Evolutionary conservation across 352 stramenopile genomes (phyloP).

Genomic region (Phytophthora tubulina): DNA sequence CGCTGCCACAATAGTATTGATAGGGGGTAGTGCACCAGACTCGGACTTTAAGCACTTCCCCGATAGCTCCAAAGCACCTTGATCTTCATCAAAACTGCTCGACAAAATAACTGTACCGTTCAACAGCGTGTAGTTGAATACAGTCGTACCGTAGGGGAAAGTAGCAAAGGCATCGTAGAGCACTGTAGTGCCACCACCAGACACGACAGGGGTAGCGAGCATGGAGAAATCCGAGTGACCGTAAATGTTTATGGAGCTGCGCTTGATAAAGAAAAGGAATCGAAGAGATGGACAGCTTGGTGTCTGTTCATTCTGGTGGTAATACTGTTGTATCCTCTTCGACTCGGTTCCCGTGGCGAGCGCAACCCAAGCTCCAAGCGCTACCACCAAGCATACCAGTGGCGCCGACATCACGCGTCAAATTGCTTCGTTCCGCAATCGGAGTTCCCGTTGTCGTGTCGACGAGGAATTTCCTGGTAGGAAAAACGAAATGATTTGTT

Average conservation of each 20-base stretch:
- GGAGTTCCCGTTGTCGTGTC: no score
- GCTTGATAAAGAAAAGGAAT: constrained; percentile 40
- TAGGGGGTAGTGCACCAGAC: background rate
- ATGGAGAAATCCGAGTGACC: constrained; percentile 35
- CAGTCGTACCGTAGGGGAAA: constrained; percentile 7
- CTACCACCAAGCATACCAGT: background rate
- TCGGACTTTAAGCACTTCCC: constrained; percentile 20
- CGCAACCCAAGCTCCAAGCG: background rate
- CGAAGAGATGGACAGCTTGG: constrained; percentile 18
- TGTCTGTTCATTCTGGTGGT: no score
- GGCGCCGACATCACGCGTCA: background rate
- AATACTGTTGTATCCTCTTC: background rate
- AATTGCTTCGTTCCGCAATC: background rate
- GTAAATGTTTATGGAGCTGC: constrained; percentile 36
- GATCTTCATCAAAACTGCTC: background rate
- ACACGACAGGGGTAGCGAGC: constrained; percentile 29
- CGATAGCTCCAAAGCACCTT: background rate
- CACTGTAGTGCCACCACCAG: constrained; percentile 2
- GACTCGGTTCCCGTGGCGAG: background rate
- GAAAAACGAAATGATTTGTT: background rate
- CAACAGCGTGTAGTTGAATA: constrained; percentile 32
- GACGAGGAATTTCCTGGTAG: no score
- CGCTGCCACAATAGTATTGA: constrained; percentile 16
- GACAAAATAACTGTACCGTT: constrained; percentile 23
- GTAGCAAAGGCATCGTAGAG: constrained; percentile 30